Evolutionary conservation across 78 protist species (phyloP).

Genomic region (Cyanophora paradoxa): DNA sequence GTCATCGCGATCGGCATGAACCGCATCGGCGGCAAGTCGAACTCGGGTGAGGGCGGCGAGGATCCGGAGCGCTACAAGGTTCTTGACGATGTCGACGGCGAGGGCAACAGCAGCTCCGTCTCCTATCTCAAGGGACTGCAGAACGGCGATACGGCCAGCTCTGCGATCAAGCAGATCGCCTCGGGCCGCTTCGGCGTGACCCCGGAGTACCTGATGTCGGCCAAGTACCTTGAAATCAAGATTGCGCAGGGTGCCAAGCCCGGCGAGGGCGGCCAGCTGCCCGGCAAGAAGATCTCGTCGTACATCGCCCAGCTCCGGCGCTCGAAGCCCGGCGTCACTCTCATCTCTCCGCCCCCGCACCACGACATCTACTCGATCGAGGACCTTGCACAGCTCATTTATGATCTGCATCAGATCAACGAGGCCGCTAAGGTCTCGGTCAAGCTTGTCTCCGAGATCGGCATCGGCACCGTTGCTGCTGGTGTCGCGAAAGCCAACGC

Average conservation of each 20-base stretch:
- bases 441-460: constrained; percentile 61
- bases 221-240: constrained; percentile 82
- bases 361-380: constrained; percentile 93
- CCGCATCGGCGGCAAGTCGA: constrained; percentile 65
- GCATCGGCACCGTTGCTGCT: constrained; percentile 75
- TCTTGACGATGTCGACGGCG: constrained; percentile 12
- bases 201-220: constrained; percentile 57
- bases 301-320: constrained; percentile 62
- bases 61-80: constrained; percentile 32
- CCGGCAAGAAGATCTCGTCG: constrained; percentile 56
- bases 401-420: constrained; percentile 51
- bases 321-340: constrained; percentile 77
- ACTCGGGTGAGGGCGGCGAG: constrained; percentile 90
- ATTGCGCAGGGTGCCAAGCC: constrained; percentile 91
- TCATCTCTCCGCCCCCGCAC: constrained; percentile 89
- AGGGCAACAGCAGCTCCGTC: constrained; percentile 16
- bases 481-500: constrained; percentile 85
- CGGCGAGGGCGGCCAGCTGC: constrained; percentile 85
- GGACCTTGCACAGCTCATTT: constrained; percentile 68
- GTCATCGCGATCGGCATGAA: constrained; percentile 78
- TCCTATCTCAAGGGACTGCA: constrained; percentile 28
- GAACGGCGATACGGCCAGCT: constrained; percentile 35
- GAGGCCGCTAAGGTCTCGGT: constrained; percentile 61
- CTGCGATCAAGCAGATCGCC: constrained; percentile 84
- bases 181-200: constrained; percentile 86